phyloP scores from a whole-genome alignment of 345 rosid species.

The Citrus glauca region DNA sequence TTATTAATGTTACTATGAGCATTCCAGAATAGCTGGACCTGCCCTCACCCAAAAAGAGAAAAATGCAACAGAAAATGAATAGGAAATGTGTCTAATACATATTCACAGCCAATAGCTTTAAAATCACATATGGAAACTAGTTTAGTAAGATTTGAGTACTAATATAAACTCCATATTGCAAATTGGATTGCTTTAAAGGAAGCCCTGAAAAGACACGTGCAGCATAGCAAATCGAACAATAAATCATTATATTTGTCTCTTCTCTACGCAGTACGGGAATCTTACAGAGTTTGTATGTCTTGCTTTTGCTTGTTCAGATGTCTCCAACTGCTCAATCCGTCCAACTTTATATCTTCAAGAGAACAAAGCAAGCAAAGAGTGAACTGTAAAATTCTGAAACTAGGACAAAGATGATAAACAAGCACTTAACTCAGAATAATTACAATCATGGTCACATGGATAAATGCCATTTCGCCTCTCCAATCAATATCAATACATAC shows the following conservation, averaged over 20 bases:
- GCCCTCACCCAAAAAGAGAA: neutral
- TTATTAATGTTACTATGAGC: neutral
- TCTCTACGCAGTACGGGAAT: slow-evolving; percentile 11
- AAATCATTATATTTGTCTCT: slow-evolving; percentile 15
- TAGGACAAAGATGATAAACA: slow-evolving; percentile 5
- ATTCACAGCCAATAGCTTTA: neutral
- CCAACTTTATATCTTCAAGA: slow-evolving; percentile 84
- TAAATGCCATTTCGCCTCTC: slow-evolving; percentile 7
- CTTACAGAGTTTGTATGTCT: slow-evolving; percentile 80
- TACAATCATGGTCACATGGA: slow-evolving; percentile 3
- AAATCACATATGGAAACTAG: neutral
- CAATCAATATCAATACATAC: slow-evolving; percentile 2
- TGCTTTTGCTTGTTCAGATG: slow-evolving; percentile 81
- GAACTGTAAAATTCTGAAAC: slow-evolving; percentile 1
- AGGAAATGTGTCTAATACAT: neutral
- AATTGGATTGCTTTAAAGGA: neutral
- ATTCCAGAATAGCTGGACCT: neutral
- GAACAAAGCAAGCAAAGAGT: slow-evolving; percentile 13
- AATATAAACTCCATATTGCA: neutral
- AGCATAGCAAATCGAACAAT: neutral
- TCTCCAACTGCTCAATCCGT: slow-evolving; percentile 88
- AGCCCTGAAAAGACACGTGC: neutral
- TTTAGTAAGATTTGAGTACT: neutral
- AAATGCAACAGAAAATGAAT: neutral
- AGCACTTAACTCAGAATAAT: neutral